These are phyloP conservation scores for Danielia oregonensis DNA, from an alignment of 805 yeast genomes.

Conservation along the genomic window DNA sequence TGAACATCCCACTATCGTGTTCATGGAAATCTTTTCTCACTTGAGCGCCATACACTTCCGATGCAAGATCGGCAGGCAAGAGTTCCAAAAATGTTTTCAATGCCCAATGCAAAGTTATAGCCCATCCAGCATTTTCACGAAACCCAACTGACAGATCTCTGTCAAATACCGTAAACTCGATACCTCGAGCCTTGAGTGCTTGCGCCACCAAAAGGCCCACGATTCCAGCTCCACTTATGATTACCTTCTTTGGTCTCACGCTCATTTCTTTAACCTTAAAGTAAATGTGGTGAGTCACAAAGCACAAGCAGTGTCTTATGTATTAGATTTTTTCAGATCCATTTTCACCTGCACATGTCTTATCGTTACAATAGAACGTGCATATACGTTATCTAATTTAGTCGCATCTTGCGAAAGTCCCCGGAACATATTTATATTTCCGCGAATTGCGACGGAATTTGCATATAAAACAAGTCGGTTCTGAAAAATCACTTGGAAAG, in stretches of 20 bases:
- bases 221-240: constrained; percentile 6
- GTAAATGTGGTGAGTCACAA: too few species aligned
- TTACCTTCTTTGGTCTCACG: not conserved
- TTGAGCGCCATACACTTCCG: constrained; percentile 19
- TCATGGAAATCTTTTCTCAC: constrained; percentile 23
- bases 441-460: too few species aligned
- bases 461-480: too few species aligned
- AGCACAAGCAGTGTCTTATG: too few species aligned
- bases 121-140: constrained; percentile 28
- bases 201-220: constrained; percentile 18
- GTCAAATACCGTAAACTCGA: constrained; percentile 24
- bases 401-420: not conserved
- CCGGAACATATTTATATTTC: too few species aligned
- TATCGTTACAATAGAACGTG: too few species aligned
- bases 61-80: constrained; percentile 18
- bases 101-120: constrained; percentile 30
- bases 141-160: constrained; percentile 19
- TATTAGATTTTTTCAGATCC: too few species aligned
- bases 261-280: too few species aligned
- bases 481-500: too few species aligned
- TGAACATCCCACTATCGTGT: constrained; percentile 24
- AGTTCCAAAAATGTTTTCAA: constrained; percentile 17
- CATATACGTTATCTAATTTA: not conserved
- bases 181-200: constrained; percentile 17
- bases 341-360: too few species aligned